Percentiles rank a stretch among this genome's conserved stretches.
Evolutionary conservation across 1,139 yeast genomes (phyloP).

Genomic region (Geotrichum citri-aurantii): DNA sequence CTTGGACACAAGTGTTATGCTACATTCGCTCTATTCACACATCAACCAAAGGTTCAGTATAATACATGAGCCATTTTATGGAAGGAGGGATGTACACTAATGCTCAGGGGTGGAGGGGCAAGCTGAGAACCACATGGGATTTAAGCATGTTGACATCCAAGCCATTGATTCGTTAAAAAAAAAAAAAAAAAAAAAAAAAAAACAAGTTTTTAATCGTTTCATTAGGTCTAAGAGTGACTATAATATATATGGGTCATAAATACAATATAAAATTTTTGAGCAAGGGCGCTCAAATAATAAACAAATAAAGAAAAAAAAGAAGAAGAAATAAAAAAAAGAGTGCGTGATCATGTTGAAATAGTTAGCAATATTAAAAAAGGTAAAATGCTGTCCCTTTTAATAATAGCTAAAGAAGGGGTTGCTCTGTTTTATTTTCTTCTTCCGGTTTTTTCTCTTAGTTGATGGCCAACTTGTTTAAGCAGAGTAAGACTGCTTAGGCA

Average conservation of each 20-base stretch:
- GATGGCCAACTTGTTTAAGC: conserved; percentile 9
- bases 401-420: no score
- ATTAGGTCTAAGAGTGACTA: neutral
- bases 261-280: neutral
- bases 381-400: neutral
- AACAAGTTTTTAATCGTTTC: conserved; percentile 1
- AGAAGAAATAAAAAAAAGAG: no score
- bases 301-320: neutral
- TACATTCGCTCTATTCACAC: no score
- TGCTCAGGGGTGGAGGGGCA: no score
- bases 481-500: conserved; percentile 54
- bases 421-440: neutral
- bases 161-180: neutral
- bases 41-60: no score
- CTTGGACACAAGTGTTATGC: no score
- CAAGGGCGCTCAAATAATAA: neutral
- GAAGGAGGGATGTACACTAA: no score
- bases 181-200: neutral
- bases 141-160: no score
- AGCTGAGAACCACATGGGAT: no score
- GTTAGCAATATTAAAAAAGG: neutral
- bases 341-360: conserved; percentile 7
- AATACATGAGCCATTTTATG: no score
- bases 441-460: no score
- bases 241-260: neutral